Evolutionary conservation across 805 yeast genomes (phyloP), one percentile per base, ranked within the genome.

Genomic region (Hanseniaspora osmophila): DNA sequence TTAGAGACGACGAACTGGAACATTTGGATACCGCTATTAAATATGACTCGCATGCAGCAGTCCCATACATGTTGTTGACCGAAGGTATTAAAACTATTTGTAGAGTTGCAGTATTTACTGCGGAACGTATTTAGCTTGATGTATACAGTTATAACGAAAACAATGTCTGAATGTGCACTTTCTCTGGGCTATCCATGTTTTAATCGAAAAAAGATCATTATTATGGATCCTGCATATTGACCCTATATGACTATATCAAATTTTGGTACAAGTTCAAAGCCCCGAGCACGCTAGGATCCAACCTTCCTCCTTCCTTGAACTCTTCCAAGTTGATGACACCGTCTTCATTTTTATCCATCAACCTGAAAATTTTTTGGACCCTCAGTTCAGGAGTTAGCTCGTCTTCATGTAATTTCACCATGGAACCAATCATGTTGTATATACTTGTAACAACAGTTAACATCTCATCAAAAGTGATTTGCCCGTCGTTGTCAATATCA

Each of bases 1-100:
- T 90, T 60, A 73, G 98, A 59, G 97, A 90, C 59, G 95, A 90
- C 44, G 98, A 90, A 62, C 69, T 90, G 49, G 97, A 90, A 63
- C 98, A 92, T 67, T 70, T 92, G 53, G 86, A 92, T 53, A 90
- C 95, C 0, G 98, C 98, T 0, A 75, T 92, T 17, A 82, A 84
- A 53, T 73, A 92, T 56, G 97, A 90, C 60, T 88, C 97, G 0
- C 84, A 87, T 52, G 77, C 78, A 54, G 98, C 98, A 2, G 83
- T 85, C 43, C 97, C 97, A 1, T 92, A 92, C 63, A 74, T 83
- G 72, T 60, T 90, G 32, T 69, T 92, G 42, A 90, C 96, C 0
- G 97, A 90, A 60, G 76, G 80, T 6, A 87, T 92, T 52, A 90
- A 88, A 60, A 59, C 70, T 43, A 77, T 88, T 1, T 88, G 96